Evolutionary conservation across 306 rosid genomes (phyloP).

Genomic region (Cercis canadensis): DNA sequence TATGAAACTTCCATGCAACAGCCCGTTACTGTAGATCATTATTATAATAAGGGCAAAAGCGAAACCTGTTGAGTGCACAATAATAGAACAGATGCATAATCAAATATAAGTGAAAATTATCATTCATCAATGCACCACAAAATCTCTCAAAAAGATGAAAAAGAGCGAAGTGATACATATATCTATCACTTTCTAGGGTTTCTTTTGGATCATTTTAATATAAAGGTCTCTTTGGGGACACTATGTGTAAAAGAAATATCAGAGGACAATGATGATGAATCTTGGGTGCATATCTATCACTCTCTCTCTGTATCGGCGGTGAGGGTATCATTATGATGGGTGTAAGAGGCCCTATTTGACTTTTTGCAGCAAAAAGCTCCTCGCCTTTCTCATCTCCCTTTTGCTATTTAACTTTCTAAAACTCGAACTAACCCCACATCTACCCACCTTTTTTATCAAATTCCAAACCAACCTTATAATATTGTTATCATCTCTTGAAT

Average conservation of each 20-base stretch:
- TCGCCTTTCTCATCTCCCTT: conserved; percentile 70
- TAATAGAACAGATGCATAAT: conserved; percentile 49
- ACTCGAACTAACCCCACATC: conserved; percentile 67
- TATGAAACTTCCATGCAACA: conserved; percentile 57
- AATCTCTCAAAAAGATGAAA: conserved; percentile 42
- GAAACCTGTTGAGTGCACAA: conserved; percentile 69
- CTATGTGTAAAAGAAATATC: conserved; percentile 52
- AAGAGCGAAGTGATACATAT: conserved; percentile 14
- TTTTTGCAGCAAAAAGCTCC: conserved; percentile 66
- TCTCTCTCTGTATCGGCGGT: conserved; percentile 56
- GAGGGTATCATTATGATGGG: conserved; percentile 74
- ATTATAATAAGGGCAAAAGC: conserved; percentile 45
- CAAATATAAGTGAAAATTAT: conserved; percentile 47
- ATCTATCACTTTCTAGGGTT: conserved; percentile 54
- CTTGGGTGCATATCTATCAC: conserved; percentile 81
- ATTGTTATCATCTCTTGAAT: conserved; percentile 57
- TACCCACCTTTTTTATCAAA: conserved; percentile 66
- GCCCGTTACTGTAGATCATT: conserved; percentile 33
- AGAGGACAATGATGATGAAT: conserved; percentile 82
- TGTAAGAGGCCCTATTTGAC: conserved; percentile 73
- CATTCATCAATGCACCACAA: conserved; percentile 49
- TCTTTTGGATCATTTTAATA: conserved; percentile 44
- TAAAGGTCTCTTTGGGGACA: too few species aligned
- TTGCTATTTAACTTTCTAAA: conserved; percentile 51
- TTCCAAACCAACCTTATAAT: conserved; percentile 75